Evolutionary conservation across 176 grass and related monocot species (phyloP).

Genomic region (Phyllostachys edulis): DNA sequence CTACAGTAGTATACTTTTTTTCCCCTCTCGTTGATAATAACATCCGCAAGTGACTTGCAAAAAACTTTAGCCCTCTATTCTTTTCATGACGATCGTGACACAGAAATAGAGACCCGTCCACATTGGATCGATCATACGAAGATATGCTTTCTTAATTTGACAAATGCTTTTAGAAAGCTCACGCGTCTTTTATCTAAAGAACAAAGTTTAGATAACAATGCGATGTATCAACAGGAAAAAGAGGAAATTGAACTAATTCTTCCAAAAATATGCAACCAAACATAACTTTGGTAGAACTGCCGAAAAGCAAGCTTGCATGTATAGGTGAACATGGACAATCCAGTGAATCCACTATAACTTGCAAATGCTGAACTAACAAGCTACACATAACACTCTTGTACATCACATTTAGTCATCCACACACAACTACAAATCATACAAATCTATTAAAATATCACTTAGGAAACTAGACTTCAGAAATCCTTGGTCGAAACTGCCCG

Average conservation of each 20-base stretch:
- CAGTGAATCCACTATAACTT: not conserved
- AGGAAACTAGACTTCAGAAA: not conserved
- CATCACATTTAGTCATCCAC: conserved; percentile 6
- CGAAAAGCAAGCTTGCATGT: conserved; percentile 35
- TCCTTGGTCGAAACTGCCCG: not conserved
- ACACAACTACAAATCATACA: conserved; percentile 18
- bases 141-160: conserved; percentile 33
- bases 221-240: not conserved
- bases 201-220: not conserved
- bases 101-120: conserved; percentile 33
- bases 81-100: conserved; percentile 44
- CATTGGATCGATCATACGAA: conserved; percentile 40
- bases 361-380: conserved; percentile 31
- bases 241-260: not conserved
- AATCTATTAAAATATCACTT: not conserved
- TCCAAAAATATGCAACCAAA: conserved; percentile 24
- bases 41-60: conserved; percentile 36
- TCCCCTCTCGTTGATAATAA: not conserved
- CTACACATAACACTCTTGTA: not conserved
- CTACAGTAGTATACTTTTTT: not conserved
- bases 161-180: conserved; percentile 28
- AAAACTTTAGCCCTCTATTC: conserved; percentile 37
- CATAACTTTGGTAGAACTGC: not conserved
- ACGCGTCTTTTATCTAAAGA: not conserved
- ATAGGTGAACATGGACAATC: not conserved